Conservation (phyloP, 108 stramenopile species). For the Cyclostephanos invisitatus region DNA sequence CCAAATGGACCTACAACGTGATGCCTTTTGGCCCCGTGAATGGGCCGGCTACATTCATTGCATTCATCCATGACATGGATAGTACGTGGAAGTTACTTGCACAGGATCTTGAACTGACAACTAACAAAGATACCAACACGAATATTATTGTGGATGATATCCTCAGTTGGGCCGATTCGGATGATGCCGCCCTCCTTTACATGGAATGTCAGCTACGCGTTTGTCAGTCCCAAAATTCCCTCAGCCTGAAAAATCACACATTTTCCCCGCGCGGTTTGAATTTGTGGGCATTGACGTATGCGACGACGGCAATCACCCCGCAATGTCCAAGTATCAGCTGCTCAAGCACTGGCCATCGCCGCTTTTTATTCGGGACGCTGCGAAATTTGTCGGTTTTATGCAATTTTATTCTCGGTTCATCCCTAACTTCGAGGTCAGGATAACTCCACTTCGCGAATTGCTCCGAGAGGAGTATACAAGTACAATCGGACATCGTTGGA, state of each 20-base stretch:
- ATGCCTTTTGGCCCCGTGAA: conserved; percentile 4
- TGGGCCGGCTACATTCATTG: neutral
- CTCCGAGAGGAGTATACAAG: neutral
- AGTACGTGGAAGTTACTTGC: neutral
- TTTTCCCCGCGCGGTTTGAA: neutral
- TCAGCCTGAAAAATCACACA: neutral
- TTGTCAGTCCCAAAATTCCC: neutral
- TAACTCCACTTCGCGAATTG: neutral
- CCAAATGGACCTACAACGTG: neutral
- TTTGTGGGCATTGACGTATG: neutral
- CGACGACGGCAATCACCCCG: neutral
- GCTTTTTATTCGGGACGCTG: neutral
- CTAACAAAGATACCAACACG: neutral
- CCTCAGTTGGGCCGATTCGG: neutral
- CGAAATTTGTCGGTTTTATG: neutral
- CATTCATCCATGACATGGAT: conserved; percentile 6
- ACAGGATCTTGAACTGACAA: neutral
- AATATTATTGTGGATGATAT: conserved; percentile 2
- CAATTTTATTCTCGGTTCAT: neutral
- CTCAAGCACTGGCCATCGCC: neutral
- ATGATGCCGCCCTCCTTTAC: neutral
- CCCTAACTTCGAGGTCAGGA: neutral
- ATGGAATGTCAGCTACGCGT: neutral
- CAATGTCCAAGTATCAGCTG: neutral
- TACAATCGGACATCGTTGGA: neutral